These are phyloP conservation scores for Talaromyces wortmannii DNA, from an alignment of 495 filamentous ascomycete genomes.

Conservation along the genomic window DNA sequence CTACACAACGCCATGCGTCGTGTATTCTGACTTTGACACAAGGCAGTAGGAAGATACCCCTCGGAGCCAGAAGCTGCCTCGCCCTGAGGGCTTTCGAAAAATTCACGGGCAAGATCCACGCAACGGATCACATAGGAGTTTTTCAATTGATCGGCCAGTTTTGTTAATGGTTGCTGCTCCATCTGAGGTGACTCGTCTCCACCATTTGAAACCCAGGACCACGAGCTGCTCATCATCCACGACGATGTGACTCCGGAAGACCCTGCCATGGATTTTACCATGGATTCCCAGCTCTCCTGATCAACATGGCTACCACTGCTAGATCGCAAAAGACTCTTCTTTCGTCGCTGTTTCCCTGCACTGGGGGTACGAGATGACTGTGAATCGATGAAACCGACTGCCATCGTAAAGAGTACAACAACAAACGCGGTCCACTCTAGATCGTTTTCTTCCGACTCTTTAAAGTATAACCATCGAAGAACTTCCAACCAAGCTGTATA, in stretches of 20 bases:
- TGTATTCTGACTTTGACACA: conserved; percentile 40
- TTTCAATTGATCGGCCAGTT: conserved; percentile 17
- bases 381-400: conserved; percentile 40
- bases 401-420: conserved; percentile 61
- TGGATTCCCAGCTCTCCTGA: conserved; percentile 55
- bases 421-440: conserved; percentile 75
- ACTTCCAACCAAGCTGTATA: conserved; percentile 70
- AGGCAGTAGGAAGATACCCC: conserved; percentile 57
- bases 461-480: conserved; percentile 56
- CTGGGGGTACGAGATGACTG: conserved; percentile 19
- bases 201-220: conserved; percentile 68
- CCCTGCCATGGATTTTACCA: conserved; percentile 50
- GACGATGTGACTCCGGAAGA: conserved; percentile 47
- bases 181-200: conserved; percentile 28
- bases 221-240: conserved; percentile 62
- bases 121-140: conserved; percentile 40
- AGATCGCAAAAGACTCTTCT: conserved; percentile 47
- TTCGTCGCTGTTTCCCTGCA: conserved; percentile 36
- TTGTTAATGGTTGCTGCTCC: conserved; percentile 14
- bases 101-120: conserved; percentile 42
- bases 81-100: conserved; percentile 49
- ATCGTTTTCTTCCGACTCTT: conserved; percentile 43
- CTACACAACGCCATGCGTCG: conserved; percentile 57
- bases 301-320: conserved; percentile 52
- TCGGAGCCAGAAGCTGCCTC: conserved; percentile 39